Evolutionary conservation across 192 early-diverging fungal species (phyloP), one percentile per base, ranked within the genome.

Genomic region (Podila epicladia): DNA sequence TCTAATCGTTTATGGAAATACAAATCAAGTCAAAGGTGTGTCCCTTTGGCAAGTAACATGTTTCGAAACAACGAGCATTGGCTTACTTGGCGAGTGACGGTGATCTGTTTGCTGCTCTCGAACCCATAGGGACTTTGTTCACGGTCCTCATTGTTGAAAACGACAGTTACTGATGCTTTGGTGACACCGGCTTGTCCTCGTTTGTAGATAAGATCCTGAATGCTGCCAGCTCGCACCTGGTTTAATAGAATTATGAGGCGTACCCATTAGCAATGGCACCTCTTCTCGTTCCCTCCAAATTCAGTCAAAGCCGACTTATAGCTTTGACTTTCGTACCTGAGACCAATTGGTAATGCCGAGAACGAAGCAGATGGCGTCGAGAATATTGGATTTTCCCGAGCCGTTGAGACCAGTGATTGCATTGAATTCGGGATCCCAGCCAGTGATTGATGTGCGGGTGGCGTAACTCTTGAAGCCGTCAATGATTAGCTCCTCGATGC

Each of bases 381-480:
- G 87, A 72, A 99, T 95, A 85, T 99, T 99, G 26, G 97, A 98
- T 74, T 99, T 99, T 41, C 98, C 98, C 3, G 95, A 95, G 13
- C 98, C 98, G 82, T 99, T 99, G 24, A 99, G 87, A 20, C 98
- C 98, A 9, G 98, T 99, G 73, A 99, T 98, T 33, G 98, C 97
- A 74, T 98, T 99, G 83, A 99, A 99, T 72, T 95, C 89, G 3
- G 93, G 91, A 86, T 99, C 98, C 97, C 97, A 99, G n/a, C 95
- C 95, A 31, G 95, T 91, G 70, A 99, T 98, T 66, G 96, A 93
- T 8, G 97, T 97, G 37, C 97, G 91, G 29, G 94, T 91, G 2
- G 96, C 96, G 84, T 99, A 99, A 2, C 96, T 98, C 80, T 99
- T 99, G 90, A 99, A 99, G 29, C 98, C 98, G 64, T 99, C 98